Base-by-base conservation (phyloP, 192 early-diverging fungal genomes). In the Spizellomyces sp. region DNA sequence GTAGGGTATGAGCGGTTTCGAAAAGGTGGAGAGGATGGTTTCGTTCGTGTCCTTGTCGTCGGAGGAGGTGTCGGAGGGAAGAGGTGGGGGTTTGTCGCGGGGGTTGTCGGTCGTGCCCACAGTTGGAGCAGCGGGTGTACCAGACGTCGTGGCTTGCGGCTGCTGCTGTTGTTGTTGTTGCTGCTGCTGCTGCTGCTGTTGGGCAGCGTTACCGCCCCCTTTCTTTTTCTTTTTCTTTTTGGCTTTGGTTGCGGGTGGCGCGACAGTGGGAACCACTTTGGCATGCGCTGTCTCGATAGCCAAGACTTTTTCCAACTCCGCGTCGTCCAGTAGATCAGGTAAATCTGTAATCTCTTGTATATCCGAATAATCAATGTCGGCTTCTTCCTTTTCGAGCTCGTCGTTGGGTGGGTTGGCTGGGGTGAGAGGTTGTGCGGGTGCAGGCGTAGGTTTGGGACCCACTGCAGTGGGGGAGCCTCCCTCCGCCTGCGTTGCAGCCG, bases 191-290 rank as follows among this genome's bases (percentile, higher is more conserved):
- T 7, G 48, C 19, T 27, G 8, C 36, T 22, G 43, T 27, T 66
- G 15, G 5, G 7, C 41, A 52, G 14, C 9, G 17, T 66, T 47
- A 19, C 8, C 19, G 9, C 44, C 67, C 12, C 41, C 41, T 45
- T 68, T 68, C 52, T 68, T 68, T 42, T 68, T 68, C 67, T 68
- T 68, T 45, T 68, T 68, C 67, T 68, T 68, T 56, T 58, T 68
- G 1, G n/a, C 19, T 58, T 68, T 68, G 45, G 62, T 46, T 22
- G 21, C 10, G 5, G 46, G 15, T 9, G 64, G 59, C 14, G 59
- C 64, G 22, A 1, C 54, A 5, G 52, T 45, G 14, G 22, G 42
- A 5, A 42, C 67, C 12, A 14, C 59, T 12, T 10, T 27, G 12
- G 56, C 54, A 9, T 10, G 42, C n/a, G n/a, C 67, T 10, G 54